phyloP scores from a whole-genome alignment of 2,329 filamentous ascomycete species.

The Davidsoniella eucalypti region DNA sequence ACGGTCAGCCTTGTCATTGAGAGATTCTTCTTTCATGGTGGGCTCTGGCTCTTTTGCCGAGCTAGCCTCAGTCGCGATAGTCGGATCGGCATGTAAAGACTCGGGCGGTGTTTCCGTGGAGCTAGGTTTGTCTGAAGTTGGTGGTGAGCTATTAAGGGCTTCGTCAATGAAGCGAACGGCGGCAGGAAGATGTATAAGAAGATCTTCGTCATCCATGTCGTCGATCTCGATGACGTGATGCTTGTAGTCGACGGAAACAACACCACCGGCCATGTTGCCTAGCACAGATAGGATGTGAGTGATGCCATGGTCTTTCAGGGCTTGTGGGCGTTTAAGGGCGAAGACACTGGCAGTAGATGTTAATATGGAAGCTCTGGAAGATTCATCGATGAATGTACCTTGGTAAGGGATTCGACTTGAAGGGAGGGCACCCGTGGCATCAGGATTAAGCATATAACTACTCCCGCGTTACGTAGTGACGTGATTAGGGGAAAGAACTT shows the following conservation, averaged over 20 bases:
- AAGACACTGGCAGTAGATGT: conserved; percentile 44
- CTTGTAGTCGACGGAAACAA: conserved; percentile 33
- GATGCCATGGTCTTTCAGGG: conserved; percentile 56
- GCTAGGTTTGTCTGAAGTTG: not conserved
- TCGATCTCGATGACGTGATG: conserved; percentile 74
- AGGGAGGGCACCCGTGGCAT: not conserved
- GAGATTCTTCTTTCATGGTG: not conserved
- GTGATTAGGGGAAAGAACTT: conserved; percentile 14
- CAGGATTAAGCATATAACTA: too few relatives aligned
- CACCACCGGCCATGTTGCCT: conserved; percentile 20
- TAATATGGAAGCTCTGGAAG: too few relatives aligned
- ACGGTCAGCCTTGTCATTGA: conserved; percentile 8
- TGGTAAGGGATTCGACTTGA: too few relatives aligned
- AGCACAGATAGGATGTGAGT: conserved; percentile 84
- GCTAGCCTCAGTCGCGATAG: not conserved
- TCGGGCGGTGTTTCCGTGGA: not conserved
- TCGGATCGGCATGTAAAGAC: not conserved
- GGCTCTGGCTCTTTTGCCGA: not conserved
- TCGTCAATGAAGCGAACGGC: conserved; percentile 72
- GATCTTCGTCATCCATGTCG: conserved; percentile 77
- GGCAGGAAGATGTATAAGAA: conserved; percentile 62
- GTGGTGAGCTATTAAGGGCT: conserved; percentile 33
- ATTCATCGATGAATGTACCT: too few relatives aligned
- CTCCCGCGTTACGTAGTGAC: not conserved
- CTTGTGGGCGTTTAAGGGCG: conserved; percentile 54